These are phyloP conservation scores for Sungouiozyma intestinalis DNA, from an alignment of 805 yeast genomes.

Conservation along the genomic window DNA sequence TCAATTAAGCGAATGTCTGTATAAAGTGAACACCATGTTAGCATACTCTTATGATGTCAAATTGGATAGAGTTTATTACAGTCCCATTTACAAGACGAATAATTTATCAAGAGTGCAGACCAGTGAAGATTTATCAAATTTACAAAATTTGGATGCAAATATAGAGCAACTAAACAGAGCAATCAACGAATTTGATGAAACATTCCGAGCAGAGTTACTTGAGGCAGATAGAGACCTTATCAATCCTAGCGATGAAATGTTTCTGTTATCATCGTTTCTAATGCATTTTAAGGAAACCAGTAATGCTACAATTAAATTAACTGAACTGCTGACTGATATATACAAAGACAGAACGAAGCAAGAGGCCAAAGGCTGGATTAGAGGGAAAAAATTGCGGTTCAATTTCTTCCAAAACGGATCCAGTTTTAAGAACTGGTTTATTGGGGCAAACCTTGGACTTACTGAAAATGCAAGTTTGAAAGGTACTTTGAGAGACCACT, in stretches of 20 bases:
- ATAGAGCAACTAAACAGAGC: constrained; percentile 23
- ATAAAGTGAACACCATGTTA: constrained; percentile 26
- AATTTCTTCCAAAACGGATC: constrained; percentile 29
- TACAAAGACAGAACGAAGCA: constrained; percentile 22
- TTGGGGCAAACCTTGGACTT: constrained; percentile 15
- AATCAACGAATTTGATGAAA: constrained; percentile 27
- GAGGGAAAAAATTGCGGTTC: constrained; percentile 36
- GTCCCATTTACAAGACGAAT: constrained; percentile 12
- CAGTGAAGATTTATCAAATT: constrained; percentile 12
- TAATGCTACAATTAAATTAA: constrained; percentile 23
- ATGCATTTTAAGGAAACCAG: constrained; percentile 37
- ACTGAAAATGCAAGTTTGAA: constrained; percentile 31
- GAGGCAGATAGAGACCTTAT: constrained; percentile 21
- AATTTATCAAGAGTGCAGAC: neutral
- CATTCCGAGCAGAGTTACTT: constrained; percentile 27
- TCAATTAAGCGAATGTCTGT: constrained; percentile 27
- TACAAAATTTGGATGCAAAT: constrained; percentile 20
- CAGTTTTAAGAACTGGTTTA: constrained; percentile 30
- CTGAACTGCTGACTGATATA: constrained; percentile 26
- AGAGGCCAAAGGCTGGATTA: constrained; percentile 29
- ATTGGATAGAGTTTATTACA: constrained; percentile 11
- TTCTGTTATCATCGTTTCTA: constrained; percentile 39
- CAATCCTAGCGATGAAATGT: constrained; percentile 40
- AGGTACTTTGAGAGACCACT: constrained; percentile 17
- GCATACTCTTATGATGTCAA: constrained; percentile 35